These are phyloP conservation scores for Phytopythium boreale DNA, from an alignment of 352 stramenopile species.

Conservation along the genomic window DNA sequence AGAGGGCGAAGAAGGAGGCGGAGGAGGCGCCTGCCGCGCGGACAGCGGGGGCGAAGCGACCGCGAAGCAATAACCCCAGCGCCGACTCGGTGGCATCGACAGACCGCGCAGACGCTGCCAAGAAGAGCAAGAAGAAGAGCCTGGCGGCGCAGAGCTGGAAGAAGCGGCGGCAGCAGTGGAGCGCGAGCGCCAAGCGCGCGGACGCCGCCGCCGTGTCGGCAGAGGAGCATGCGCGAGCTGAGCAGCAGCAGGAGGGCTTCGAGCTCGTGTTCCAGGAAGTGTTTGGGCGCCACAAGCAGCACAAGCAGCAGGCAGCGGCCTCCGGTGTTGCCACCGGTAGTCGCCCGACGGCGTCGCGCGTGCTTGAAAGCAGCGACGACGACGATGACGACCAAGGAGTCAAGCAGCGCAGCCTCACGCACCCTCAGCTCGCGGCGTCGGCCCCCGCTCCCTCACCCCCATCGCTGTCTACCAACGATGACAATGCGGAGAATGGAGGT, in stretches of 20 bases:
- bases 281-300: slow-evolving; percentile 23
- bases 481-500: slow-evolving; percentile 8
- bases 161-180: slow-evolving; percentile 29
- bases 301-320: slow-evolving; percentile 16
- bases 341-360: not conserved
- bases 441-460: too few species aligned
- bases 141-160: slow-evolving; percentile 10
- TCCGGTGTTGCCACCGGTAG: not conserved
- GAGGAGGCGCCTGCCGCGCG: not conserved
- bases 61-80: slow-evolving; percentile 3
- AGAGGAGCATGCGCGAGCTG: slow-evolving; percentile 25
- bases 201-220: slow-evolving; percentile 12
- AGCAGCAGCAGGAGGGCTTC: slow-evolving; percentile 38
- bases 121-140: slow-evolving; percentile 6
- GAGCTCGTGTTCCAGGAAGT: slow-evolving; percentile 52
- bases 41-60: not conserved
- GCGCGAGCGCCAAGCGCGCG: slow-evolving; percentile 14
- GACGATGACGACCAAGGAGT: slow-evolving; percentile 4
- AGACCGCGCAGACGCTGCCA: too few species aligned
- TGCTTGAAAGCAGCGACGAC: not conserved
- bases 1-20: not conserved
- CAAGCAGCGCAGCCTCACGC: not conserved
- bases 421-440: not conserved
- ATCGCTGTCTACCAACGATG: not conserved
- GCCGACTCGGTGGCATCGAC: not conserved